A percentile compares a stretch with the other conserved stretches of the same genome.
Conservation (phyloP, 106 monocot genomes). For the Dioscorea zingiberensis region DNA sequence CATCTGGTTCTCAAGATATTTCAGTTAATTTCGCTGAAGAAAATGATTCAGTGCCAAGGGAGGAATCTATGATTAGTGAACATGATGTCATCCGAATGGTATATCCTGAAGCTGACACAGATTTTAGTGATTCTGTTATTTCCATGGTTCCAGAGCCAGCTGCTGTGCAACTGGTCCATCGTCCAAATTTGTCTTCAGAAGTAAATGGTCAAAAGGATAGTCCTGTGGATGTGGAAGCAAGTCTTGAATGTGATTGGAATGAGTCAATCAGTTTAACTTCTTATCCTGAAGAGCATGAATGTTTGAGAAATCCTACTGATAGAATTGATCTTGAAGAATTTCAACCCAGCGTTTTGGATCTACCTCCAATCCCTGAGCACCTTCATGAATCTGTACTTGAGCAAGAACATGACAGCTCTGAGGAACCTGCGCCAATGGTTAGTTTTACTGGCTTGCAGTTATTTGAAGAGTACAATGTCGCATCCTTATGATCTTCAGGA, state of each 20-base stretch:
- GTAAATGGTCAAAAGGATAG: not conserved
- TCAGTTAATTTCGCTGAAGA: slow-evolving; percentile 29
- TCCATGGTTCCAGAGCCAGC: not conserved
- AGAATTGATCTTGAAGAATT: slow-evolving; percentile 9
- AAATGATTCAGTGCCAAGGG: slow-evolving; percentile 27
- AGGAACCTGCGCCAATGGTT: slow-evolving; percentile 1
- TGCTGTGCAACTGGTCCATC: not conserved
- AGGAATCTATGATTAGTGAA: slow-evolving; percentile 21
- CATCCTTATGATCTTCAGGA: slow-evolving; percentile 15
- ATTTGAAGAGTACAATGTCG: slow-evolving; percentile 3
- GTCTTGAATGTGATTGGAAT: slow-evolving; percentile 1
- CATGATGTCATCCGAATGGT: slow-evolving; percentile 23
- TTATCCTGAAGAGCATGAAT: slow-evolving; percentile 1
- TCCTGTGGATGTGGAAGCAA: slow-evolving; percentile 1
- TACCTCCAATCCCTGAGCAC: slow-evolving; percentile 35
- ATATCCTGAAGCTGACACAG: not conserved
- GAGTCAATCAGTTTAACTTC: not conserved
- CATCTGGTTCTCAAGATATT: slow-evolving; percentile 1
- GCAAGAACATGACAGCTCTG: slow-evolving; percentile 17
- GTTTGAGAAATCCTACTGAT: not conserved
- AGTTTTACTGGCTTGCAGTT: slow-evolving; percentile 11
- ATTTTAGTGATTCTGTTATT: slow-evolving; percentile 4
- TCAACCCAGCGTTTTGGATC: slow-evolving; percentile 18
- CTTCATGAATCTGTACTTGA: slow-evolving; percentile 14
- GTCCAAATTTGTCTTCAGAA: slow-evolving; percentile 8